These are phyloP conservation scores for Kodamaea alishanica DNA, from an alignment of 1,139 yeast genomes.

Conservation along the genomic window DNA sequence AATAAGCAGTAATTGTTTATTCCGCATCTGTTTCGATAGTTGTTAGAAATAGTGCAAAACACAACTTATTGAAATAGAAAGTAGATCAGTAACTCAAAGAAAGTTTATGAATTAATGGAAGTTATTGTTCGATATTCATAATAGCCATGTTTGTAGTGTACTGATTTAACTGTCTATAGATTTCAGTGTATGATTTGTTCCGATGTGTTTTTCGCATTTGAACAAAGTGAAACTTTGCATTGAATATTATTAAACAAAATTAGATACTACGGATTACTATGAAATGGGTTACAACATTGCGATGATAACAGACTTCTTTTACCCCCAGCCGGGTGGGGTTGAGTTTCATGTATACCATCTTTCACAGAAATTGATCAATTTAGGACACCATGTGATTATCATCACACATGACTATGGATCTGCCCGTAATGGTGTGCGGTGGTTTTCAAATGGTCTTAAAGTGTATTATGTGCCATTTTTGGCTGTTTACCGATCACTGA, in stretches of 20 bases:
- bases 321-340: conserved; percentile 98
- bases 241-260: neutral
- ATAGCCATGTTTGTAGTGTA: too few species aligned
- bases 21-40: too few species aligned
- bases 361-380: conserved; percentile 68
- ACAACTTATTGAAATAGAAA: too few species aligned
- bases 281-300: conserved; percentile 42
- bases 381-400: conserved; percentile 90
- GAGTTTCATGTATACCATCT: conserved; percentile 90
- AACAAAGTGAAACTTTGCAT: too few species aligned
- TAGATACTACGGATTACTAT: neutral
- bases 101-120: too few species aligned
- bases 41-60: too few species aligned
- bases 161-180: too few species aligned
- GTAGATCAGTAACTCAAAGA: too few species aligned
- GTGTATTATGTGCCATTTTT: conserved; percentile 87
- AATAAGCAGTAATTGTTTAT: too few species aligned
- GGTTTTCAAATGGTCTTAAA: conserved; percentile 83
- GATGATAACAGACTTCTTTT: conserved; percentile 96
- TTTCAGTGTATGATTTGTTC: too few species aligned
- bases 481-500: conserved; percentile 75
- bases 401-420: conserved; percentile 86
- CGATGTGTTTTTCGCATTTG: too few species aligned
- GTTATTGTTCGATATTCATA: too few species aligned
- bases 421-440: conserved; percentile 69